Evolutionary conservation across 805 yeast species (phyloP), one percentile per base, ranked within the genome.

Genomic region (Danielia reshetovae): DNA sequence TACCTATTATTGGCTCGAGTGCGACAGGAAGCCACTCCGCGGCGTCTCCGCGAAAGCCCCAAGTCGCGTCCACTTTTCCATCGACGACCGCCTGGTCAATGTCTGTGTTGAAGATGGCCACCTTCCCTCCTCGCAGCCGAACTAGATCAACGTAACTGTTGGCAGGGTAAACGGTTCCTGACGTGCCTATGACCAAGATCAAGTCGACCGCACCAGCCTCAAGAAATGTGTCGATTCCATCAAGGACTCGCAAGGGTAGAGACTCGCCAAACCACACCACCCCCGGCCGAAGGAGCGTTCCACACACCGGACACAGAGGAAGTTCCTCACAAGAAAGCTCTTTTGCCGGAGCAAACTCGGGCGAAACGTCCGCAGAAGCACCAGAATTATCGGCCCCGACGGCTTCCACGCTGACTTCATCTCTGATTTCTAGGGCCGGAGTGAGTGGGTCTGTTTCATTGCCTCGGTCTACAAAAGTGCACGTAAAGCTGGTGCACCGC

Each of bases 211-310:
- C 57, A 1, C 52, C 63, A 8, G 63, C 50, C 44, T 75, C 71
- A 5, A 86, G 68, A 47, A 84, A 87, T 28, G 74, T 76, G 59
- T 87, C 96, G 4, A 85, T 86, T 27, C 61, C 61, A 40, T 78
- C 80, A 38, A 88, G 72, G 9, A 70, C 72, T 30, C 60, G 60
- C 35, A 85, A 56, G 0, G 95, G 86, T 29, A 88, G 61, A 11
- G 87, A 72, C 57, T 88, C 97, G n/a, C 96, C 96, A 59, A 83
- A 86, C 96, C 96, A 88, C 5, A 87, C 89, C 3, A 88, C 94
- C 0, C 93, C 95, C 0, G 97, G 97, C 15, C 96, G 66, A 38
- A 88, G 59, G 9, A 83, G 53, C 23, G 57, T 45, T n/a, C 64
- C 53, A 53, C 97, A 88, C 8, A 60, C 61, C 0, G 96, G 95